A percentile compares a stretch with the other conserved stretches of the same genome.
phyloP scores from a whole-genome alignment of 1,284 basidiomycete species.

The Ustanciosporium gigantosporum region DNA sequence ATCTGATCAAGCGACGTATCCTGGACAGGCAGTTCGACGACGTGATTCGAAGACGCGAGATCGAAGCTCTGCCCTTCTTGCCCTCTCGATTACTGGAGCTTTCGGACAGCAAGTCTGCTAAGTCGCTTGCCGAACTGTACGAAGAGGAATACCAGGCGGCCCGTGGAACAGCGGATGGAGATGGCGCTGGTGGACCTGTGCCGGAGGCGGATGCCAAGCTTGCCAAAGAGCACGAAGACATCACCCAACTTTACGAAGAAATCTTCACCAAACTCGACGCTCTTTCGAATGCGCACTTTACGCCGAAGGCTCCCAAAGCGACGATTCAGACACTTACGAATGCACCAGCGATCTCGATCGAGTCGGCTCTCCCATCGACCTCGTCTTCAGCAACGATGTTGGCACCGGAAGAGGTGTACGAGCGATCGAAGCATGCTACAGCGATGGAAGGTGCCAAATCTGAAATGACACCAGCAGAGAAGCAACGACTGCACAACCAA shows the following conservation, averaged over 20 bases:
- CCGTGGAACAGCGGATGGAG: constrained; percentile 61
- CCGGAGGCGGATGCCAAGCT: constrained; percentile 88
- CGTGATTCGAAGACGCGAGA: constrained; percentile 76
- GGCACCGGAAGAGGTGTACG: constrained; percentile 89
- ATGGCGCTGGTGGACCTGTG: constrained; percentile 63
- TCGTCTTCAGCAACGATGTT: constrained; percentile 78
- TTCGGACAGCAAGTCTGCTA: constrained; percentile 71
- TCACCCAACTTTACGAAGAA: constrained; percentile 79
- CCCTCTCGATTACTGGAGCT: constrained; percentile 88
- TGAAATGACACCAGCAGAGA: constrained; percentile 85
- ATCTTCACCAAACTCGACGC: constrained; percentile 90
- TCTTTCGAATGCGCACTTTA: constrained; percentile 90
- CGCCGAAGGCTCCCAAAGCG: constrained; percentile 90
- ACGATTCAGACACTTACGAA: constrained; percentile 85
- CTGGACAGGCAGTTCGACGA: constrained; percentile 86
- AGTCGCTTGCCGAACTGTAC: constrained; percentile 93
- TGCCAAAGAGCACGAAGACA: constrained; percentile 82
- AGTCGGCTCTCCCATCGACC: constrained; percentile 85
- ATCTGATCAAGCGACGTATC: constrained; percentile 87
- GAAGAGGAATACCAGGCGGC: constrained; percentile 84
- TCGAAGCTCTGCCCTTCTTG: constrained; percentile 75
- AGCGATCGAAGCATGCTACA: constrained; percentile 31
- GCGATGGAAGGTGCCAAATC: constrained; percentile 64
- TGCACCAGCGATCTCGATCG: constrained; percentile 79
- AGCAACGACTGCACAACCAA: constrained; percentile 65